Evolutionary conservation across 129 eudicot genomes (phyloP), one percentile per base, ranked within the genome.

Genomic region (Helichrysum umbraculigerum): DNA sequence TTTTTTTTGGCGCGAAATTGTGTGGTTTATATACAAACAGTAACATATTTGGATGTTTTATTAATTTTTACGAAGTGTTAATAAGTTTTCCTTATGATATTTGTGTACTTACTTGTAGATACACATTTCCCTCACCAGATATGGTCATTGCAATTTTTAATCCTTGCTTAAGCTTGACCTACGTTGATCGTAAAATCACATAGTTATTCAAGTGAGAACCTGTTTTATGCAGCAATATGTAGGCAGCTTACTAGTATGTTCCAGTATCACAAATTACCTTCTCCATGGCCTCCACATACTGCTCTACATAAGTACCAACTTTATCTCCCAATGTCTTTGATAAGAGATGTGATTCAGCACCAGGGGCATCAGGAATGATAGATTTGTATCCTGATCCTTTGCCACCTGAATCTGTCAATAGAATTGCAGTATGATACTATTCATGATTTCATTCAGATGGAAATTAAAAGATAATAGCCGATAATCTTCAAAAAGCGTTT

Each of bases 161-260:
- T 34, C 96, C 96, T 76, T 87, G 87, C 87, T 89, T 92, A 66
- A 92, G 83, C 80, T 89, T 92, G 54, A 92, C 96, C 97, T 92
- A 22, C 6, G 30, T 10, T 42, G 52, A 70, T 76, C 6, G 19
- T 50, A 50, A 50, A 50, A 50, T 50, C 16, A 14, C 19, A 50
- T 11, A 16, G 3, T 51, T 51, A 51, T 47, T 10, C 5, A 51
- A 37, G 39, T 35, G 39, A 35, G 39, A 35, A 35, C 8, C 5
- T 35, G 8, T 35, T 35, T 34, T 0, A 35, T 35, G 39, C 0
- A 35, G 39, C 11, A 19, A 59, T 32, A 33, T 34, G 22, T 22
- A 34, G 20, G 37, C 64, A 28, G 67, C 34, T 8, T 63, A 78
- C 11, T 29, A 21, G 21, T 37, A 62, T 56, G 5, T 14, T 52